These are phyloP conservation scores for Clarkia xantiana DNA, from an alignment of 345 rosid genomes.

Conservation along the genomic window DNA sequence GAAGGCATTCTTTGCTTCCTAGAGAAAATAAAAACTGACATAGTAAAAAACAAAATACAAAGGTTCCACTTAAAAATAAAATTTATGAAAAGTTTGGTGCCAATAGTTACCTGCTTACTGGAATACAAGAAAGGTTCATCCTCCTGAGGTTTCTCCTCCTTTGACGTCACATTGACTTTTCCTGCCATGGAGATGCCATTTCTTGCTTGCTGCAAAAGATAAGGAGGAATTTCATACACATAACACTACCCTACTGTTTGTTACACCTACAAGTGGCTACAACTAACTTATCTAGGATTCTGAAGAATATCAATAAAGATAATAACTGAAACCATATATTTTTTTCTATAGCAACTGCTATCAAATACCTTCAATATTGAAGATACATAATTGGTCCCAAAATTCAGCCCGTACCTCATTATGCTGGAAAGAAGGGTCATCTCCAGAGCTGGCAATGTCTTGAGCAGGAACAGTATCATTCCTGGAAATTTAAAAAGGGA, in stretches of 20 bases:
- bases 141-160: slow-evolving; percentile 51
- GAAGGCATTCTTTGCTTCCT: slow-evolving; percentile 99
- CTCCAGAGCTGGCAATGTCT: slow-evolving; percentile 21
- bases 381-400: not conserved
- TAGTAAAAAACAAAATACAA: not conserved
- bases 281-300: no score
- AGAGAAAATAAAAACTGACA: slow-evolving; percentile 1
- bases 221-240: no score
- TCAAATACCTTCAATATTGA: no score
- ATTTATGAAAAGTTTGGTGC: not conserved
- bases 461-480: slow-evolving; percentile 13
- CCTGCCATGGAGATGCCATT: slow-evolving; percentile 38
- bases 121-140: slow-evolving; percentile 74
- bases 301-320: no score
- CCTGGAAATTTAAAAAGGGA: no score
- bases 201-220: slow-evolving; percentile 39
- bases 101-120: slow-evolving; percentile 53
- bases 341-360: no score
- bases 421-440: slow-evolving; percentile 38
- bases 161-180: slow-evolving; percentile 34
- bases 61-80: not conserved
- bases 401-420: slow-evolving; percentile 34
- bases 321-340: no score
- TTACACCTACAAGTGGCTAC: no score
- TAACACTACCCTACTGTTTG: no score